Percentiles rank a stretch among this genome's conserved stretches.
Evolutionary conservation across 2,329 filamentous ascomycete species (phyloP).

Genomic region (Ceratocystiopsis minuta): DNA sequence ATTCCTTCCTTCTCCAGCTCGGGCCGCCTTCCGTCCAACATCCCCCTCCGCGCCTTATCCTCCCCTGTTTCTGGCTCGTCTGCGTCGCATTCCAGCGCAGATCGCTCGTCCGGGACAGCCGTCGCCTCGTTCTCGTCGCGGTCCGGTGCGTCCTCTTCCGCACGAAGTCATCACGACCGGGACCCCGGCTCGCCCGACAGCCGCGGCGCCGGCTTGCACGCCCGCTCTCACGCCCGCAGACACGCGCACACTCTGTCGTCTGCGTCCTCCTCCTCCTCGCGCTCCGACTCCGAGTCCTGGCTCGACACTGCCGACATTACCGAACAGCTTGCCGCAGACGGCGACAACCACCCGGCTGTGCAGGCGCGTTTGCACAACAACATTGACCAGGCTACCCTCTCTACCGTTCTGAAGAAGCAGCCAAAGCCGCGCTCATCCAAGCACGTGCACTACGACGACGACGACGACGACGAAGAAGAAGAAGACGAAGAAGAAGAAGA

Average conservation of each 20-base stretch:
- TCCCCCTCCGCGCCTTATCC: constrained; percentile 62
- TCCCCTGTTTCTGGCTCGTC: constrained; percentile 6
- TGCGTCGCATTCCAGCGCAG: constrained; percentile 14
- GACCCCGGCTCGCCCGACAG: constrained; percentile 9
- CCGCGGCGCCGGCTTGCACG: constrained; percentile 4
- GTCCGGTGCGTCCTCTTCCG: constrained; percentile 9
- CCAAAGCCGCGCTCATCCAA: constrained; percentile 28
- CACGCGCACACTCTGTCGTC: no score
- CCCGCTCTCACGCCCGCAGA: no score
- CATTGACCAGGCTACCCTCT: constrained; percentile 43
- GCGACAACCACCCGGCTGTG: constrained; percentile 48
- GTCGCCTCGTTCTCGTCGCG: constrained; percentile 21
- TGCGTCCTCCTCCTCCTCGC: constrained; percentile 2
- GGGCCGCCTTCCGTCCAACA: constrained; percentile 60
- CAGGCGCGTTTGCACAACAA: constrained; percentile 49
- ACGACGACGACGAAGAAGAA: constrained; percentile 22
- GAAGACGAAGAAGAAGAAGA: constrained; percentile 20
- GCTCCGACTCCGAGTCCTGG: constrained; percentile 45
- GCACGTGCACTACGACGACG: constrained; percentile 49
- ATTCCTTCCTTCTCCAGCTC: constrained; percentile 56
- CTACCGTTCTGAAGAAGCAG: constrained; percentile 28
- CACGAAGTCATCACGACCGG: no score
- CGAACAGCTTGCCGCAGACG: constrained; percentile 66
- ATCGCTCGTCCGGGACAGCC: constrained; percentile 23
- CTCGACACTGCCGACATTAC: constrained; percentile 89